phyloP scores from a whole-genome alignment of 2,329 filamentous ascomycete species.

The Coleophoma cylindrospora region DNA sequence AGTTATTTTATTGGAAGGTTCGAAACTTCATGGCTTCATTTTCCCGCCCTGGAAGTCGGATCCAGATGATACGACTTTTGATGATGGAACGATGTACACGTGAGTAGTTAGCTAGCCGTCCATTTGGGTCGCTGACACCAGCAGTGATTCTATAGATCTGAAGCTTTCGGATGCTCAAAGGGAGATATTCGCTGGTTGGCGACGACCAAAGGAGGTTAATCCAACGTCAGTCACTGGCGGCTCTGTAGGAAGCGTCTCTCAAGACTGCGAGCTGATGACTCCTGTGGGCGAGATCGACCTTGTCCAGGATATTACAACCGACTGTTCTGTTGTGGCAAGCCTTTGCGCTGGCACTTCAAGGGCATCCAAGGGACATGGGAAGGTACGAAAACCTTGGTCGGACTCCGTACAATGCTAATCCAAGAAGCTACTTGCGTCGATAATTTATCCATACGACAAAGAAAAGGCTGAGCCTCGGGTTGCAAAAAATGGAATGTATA shows the following conservation, averaged over 20 bases:
- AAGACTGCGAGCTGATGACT: slow-evolving; percentile 46
- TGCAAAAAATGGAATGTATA: slow-evolving; percentile 81
- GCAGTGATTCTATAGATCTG: slow-evolving; percentile 64
- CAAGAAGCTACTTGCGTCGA: slow-evolving; percentile 59
- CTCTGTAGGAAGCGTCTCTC: neutral
- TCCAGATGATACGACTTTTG: slow-evolving; percentile 59
- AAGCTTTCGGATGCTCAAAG: slow-evolving; percentile 70
- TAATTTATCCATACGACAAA: slow-evolving; percentile 72
- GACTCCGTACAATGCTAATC: too few species aligned
- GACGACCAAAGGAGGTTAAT: slow-evolving; percentile 62
- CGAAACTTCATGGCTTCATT: slow-evolving; percentile 73
- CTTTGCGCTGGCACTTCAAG: slow-evolving; percentile 76
- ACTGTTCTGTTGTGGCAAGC: slow-evolving; percentile 96
- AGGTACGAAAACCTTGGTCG: slow-evolving; percentile 40
- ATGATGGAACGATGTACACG: slow-evolving; percentile 51
- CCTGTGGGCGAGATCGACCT: slow-evolving; percentile 64
- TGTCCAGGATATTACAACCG: slow-evolving; percentile 91
- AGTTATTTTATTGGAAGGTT: slow-evolving; percentile 70
- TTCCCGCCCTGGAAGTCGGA: slow-evolving; percentile 81
- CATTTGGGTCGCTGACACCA: slow-evolving; percentile 15
- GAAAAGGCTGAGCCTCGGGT: slow-evolving; percentile 49
- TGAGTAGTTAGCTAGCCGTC: slow-evolving; percentile 35
- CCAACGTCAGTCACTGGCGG: neutral
- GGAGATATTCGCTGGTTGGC: slow-evolving; percentile 79
- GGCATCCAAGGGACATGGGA: slow-evolving; percentile 61